Evolutionary conservation across 805 yeast genomes (phyloP).

Genomic region (Candida sanyiensis): DNA sequence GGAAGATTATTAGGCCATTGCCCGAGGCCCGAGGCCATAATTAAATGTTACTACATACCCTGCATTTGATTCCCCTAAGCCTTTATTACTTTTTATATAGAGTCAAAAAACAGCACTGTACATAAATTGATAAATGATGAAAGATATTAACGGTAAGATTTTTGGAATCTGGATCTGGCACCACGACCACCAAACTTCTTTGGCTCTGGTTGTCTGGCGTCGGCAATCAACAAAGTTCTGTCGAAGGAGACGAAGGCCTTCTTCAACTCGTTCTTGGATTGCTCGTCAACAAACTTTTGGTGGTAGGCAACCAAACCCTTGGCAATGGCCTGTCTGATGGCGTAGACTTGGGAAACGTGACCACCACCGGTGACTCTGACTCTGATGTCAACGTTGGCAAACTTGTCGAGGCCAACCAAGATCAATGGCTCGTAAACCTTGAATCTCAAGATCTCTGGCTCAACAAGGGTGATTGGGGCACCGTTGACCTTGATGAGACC

Average conservation of each 20-base stretch:
- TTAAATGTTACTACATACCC: too few relatives aligned
- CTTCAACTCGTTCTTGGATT: constrained; percentile 99
- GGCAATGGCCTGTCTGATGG: constrained; percentile 99
- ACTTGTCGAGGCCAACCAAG: constrained; percentile 97
- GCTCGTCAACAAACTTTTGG: constrained; percentile 99
- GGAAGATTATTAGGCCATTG: too few relatives aligned
- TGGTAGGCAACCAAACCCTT: constrained; percentile 99
- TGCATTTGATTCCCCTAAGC: constrained; percentile 6
- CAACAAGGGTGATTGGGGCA: constrained; percentile 97
- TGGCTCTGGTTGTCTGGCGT: constrained; percentile 99
- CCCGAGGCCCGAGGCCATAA: too few relatives aligned
- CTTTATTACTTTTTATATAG: constrained; percentile 13
- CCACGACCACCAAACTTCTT: constrained; percentile 99
- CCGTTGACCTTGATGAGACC: constrained; percentile 99
- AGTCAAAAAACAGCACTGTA: constrained; percentile 19
- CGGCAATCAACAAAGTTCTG: constrained; percentile 99
- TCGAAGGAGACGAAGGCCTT: constrained; percentile 95
- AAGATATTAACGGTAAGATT: constrained; percentile 90
- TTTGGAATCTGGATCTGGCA: constrained; percentile 99
- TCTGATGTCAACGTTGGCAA: constrained; percentile 97
- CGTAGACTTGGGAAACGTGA: constrained; percentile 99
- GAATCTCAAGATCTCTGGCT: constrained; percentile 99
- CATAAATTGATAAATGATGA: constrained; percentile 16
- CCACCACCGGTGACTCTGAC: constrained; percentile 99
- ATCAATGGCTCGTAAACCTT: constrained; percentile 99